These are phyloP conservation scores for Acanthamoeba culbertsoni DNA, from an alignment of 208 protist species.

Conservation along the genomic window DNA sequence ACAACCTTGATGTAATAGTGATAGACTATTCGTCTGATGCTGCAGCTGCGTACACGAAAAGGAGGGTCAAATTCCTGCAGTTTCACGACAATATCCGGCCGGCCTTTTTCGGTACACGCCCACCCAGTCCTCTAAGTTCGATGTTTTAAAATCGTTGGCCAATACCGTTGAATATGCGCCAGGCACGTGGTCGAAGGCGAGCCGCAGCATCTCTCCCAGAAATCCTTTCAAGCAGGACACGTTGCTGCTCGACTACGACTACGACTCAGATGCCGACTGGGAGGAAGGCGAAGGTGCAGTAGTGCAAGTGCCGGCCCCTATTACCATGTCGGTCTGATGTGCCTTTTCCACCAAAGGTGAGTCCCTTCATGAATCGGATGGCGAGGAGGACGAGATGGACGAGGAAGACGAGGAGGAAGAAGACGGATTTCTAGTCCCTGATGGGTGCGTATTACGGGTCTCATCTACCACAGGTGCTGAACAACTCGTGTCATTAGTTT, in stretches of 20 bases:
- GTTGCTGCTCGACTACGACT: background rate
- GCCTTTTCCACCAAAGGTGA: no score
- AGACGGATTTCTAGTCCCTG: background rate
- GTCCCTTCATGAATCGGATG: background rate
- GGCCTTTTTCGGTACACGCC: background rate
- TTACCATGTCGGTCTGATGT: background rate
- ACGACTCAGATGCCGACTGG: background rate
- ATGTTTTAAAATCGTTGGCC: background rate
- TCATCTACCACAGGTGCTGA: background rate
- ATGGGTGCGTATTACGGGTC: background rate
- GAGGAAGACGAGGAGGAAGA: background rate
- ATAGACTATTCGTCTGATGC: no score
- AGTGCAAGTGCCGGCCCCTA: background rate
- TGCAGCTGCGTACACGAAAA: no score
- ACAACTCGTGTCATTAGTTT: background rate
- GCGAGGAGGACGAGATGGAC: background rate
- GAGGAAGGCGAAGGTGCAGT: background rate
- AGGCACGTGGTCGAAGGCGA: background rate
- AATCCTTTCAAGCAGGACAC: constrained; percentile 14
- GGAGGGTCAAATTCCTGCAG: background rate
- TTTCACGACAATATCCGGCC: background rate
- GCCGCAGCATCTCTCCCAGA: background rate
- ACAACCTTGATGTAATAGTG: no score
- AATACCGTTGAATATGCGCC: background rate
- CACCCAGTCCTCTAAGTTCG: background rate